These are phyloP conservation scores for Mycena epipterygia DNA, from an alignment of 768 basidiomycete genomes.

Conservation along the genomic window DNA sequence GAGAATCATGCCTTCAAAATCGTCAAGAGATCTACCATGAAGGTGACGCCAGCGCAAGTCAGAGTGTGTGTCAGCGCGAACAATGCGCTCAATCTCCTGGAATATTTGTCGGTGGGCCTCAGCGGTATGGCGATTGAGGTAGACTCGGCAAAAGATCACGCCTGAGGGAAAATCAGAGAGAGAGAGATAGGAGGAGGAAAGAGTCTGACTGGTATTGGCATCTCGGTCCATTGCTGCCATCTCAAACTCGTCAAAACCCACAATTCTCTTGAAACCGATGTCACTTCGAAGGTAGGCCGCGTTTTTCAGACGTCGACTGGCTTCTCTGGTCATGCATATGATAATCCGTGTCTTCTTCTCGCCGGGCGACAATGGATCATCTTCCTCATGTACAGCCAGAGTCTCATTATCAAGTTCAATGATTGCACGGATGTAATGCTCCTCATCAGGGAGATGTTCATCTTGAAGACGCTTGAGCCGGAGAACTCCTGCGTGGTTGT, in stretches of 20 bases:
- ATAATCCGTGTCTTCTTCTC: slow-evolving; percentile 31
- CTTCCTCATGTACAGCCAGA: slow-evolving; percentile 16
- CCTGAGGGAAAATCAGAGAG: slow-evolving; percentile 21
- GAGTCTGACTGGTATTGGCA: slow-evolving; percentile 36
- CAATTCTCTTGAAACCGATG: slow-evolving; percentile 23
- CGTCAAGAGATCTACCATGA: slow-evolving; percentile 20
- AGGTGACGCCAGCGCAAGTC: slow-evolving; percentile 41
- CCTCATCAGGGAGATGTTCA: too few relatives aligned
- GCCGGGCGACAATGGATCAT: not conserved
- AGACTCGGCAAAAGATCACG: not conserved
- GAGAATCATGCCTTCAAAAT: slow-evolving; percentile 35
- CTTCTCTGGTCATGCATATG: slow-evolving; percentile 41
- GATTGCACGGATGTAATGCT: too few relatives aligned
- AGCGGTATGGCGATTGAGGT: not conserved
- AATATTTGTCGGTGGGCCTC: slow-evolving; percentile 36
- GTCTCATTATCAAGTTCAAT: too few relatives aligned
- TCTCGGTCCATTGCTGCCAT: slow-evolving; percentile 36
- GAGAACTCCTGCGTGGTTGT: too few relatives aligned
- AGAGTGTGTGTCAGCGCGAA: slow-evolving; percentile 37
- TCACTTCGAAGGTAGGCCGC: slow-evolving; percentile 41
- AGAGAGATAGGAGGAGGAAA: slow-evolving; percentile 33
- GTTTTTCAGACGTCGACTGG: slow-evolving; percentile 29
- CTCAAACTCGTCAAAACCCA: slow-evolving; percentile 45
- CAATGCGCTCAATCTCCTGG: slow-evolving; percentile 36
- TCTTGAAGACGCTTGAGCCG: not conserved